A percentile compares a stretch with the other conserved stretches of the same genome.
Evolutionary conservation across 1,139 yeast genomes (phyloP).

Genomic region (Kurtzmaniella quercitrusa): DNA sequence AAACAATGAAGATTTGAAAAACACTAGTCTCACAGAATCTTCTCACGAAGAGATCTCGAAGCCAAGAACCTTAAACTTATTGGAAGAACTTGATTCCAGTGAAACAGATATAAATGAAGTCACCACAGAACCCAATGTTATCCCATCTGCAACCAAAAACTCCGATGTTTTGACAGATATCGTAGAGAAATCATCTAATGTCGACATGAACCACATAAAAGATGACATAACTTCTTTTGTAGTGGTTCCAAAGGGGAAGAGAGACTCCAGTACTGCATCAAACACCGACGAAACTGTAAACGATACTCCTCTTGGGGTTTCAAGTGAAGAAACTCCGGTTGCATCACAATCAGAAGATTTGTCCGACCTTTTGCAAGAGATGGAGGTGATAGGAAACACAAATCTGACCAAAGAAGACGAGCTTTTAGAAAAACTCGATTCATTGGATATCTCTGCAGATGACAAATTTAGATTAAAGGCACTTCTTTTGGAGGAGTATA

Average conservation of each 20-base stretch:
- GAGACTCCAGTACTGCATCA: neutral
- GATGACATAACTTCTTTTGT: neutral
- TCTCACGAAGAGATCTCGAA: no score
- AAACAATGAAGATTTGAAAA: no score
- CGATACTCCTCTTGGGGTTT: neutral
- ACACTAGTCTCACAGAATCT: no score
- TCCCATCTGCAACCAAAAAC: no score
- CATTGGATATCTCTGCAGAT: conserved; percentile 41
- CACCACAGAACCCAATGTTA: no score
- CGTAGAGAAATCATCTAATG: neutral
- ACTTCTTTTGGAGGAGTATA: conserved; percentile 18
- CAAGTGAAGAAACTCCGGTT: neutral
- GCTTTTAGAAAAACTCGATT: conserved; percentile 25
- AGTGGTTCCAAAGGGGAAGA: neutral
- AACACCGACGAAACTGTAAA: no score
- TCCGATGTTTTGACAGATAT: neutral
- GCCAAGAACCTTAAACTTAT: neutral
- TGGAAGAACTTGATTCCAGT: neutral
- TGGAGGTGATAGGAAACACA: conserved; percentile 34
- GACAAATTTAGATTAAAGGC: conserved; percentile 47
- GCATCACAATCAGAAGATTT: no score
- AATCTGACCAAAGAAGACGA: conserved; percentile 15
- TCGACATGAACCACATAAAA: neutral
- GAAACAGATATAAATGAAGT: neutral
- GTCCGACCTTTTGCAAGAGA: conserved; percentile 41